phyloP scores from a whole-genome alignment of 371 early-diverging fungal genomes.

The Syncephalastrum contaminatum region DNA sequence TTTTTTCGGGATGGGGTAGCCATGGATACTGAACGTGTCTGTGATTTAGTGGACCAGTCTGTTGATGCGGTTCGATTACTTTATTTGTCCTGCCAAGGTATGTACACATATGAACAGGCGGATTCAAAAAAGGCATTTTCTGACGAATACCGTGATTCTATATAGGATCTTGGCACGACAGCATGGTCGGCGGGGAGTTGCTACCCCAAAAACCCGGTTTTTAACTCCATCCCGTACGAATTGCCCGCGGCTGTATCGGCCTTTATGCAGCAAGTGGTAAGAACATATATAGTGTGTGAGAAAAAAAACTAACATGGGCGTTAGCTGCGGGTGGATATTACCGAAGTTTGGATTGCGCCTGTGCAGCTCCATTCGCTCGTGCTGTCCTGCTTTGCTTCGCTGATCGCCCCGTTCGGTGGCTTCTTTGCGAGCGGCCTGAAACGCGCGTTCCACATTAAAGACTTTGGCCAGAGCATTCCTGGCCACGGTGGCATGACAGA shows the following conservation, averaged over 20 bases:
- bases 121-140: conserved; percentile 27
- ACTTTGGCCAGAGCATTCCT: conserved; percentile 97
- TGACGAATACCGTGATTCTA: conserved; percentile 18
- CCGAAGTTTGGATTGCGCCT: conserved; percentile 64
- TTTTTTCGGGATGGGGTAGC: no score
- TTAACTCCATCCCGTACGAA: conserved; percentile 33
- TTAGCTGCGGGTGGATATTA: conserved; percentile 20
- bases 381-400: conserved; percentile 92
- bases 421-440: conserved; percentile 99
- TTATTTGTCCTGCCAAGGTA: conserved; percentile 84
- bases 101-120: no score
- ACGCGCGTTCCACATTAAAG: conserved; percentile 98
- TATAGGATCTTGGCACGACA: conserved; percentile 39
- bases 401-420: conserved; percentile 99
- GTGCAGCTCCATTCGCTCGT: conserved; percentile 88
- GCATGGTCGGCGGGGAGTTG: conserved; percentile 46
- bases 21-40: background rate
- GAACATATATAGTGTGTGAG: conserved; percentile 9
- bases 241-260: conserved; percentile 19
- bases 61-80: conserved; percentile 68
- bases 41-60: conserved; percentile 33
- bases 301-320: conserved; percentile 2
- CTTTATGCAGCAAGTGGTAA: conserved; percentile 17
- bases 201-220: conserved; percentile 47
- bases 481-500: conserved; percentile 99